Evolutionary conservation across 768 basidiomycete species (phyloP), one percentile per base, ranked within the genome.

Genomic region (Termitomyces sp.): DNA sequence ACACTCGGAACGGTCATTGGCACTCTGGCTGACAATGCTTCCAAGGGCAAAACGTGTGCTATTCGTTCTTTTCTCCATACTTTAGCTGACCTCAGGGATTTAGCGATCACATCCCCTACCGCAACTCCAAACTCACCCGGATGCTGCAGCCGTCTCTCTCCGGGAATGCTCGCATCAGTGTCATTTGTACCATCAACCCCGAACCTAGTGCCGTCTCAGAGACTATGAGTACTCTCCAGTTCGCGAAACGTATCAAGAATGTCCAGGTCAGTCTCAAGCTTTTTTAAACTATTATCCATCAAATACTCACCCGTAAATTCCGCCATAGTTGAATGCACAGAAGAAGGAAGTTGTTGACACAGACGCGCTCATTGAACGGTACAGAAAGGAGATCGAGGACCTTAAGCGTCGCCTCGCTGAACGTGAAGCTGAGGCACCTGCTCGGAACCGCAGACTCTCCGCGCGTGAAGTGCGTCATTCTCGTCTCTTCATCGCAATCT

Each of bases 341-440:
- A 94, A 92, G 85, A 94, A 92, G 69, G 94, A 97, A 68, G 77
- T 98, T 11, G 84, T 97, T 3, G 93, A 97, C 62, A 94, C 92
- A 0, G 91, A 94, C 56, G 95, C 94, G 0, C 78, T 97, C 38
- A 90, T 99, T 58, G 92, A 96, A 73, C 82, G 93, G 48, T 98
- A 98, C 68, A 83, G 91, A 61, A 91, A 89, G 63, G 94, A 98
- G 72, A 96, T 99, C 52, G 94, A 95, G 46, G 88, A 90, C 39
- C 83, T 99, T 50, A 90, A 87, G 74, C 73, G 68, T 2, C 81
- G 91, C 39, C 76, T 95, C 39, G 71, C 77, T 13, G 89, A 90
- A 58, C 76, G 84, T 36, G 88, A 90, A 66, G 79, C 82, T 9
- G 86, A 86, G 48, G 85, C 82, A 13, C 73, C 75, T 50, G 73